phyloP scores from a whole-genome alignment of 2,329 filamentous ascomycete species.

The Colletotrichum sp. region DNA sequence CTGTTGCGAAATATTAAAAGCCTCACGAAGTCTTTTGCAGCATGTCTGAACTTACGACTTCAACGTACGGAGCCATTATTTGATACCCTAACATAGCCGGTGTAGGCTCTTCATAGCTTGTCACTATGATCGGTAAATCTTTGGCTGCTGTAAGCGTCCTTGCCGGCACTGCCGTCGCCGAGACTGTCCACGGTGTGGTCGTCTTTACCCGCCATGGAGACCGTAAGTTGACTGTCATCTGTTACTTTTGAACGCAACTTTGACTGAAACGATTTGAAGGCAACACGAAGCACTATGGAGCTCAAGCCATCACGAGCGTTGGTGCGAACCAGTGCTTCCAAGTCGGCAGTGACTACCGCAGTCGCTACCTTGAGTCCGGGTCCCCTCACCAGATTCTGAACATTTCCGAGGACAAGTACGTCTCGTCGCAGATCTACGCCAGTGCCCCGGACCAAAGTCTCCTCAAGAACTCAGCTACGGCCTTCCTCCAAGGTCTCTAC shows the following conservation, averaged over 20 bases:
- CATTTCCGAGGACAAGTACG: conserved; percentile 36
- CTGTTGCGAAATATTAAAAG: background rate
- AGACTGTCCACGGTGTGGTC: conserved; percentile 36
- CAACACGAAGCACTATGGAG: conserved; percentile 37
- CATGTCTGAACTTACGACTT: background rate
- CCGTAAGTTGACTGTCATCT: conserved; percentile 25
- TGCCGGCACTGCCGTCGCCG: conserved; percentile 29
- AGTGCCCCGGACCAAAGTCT: conserved; percentile 36
- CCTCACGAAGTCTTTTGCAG: background rate
- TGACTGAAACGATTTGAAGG: conserved; percentile 23
- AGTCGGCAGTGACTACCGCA: conserved; percentile 27
- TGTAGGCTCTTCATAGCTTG: background rate
- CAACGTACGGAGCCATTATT: too few species aligned
- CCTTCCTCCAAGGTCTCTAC: conserved; percentile 40
- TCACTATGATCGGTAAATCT: background rate
- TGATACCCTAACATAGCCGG: background rate
- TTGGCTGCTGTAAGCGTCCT: background rate
- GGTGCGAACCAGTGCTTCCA: conserved; percentile 35
- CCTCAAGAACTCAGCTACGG: conserved; percentile 37
- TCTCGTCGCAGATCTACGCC: conserved; percentile 34
- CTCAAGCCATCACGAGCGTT: conserved; percentile 36
- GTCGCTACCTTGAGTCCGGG: conserved; percentile 26
- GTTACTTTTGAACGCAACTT: rapidly evolving
- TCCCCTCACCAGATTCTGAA: conserved; percentile 33
- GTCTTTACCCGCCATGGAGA: conserved; percentile 39